phyloP scores from a whole-genome alignment of 352 stramenopile genomes.

The Albugo candida region DNA sequence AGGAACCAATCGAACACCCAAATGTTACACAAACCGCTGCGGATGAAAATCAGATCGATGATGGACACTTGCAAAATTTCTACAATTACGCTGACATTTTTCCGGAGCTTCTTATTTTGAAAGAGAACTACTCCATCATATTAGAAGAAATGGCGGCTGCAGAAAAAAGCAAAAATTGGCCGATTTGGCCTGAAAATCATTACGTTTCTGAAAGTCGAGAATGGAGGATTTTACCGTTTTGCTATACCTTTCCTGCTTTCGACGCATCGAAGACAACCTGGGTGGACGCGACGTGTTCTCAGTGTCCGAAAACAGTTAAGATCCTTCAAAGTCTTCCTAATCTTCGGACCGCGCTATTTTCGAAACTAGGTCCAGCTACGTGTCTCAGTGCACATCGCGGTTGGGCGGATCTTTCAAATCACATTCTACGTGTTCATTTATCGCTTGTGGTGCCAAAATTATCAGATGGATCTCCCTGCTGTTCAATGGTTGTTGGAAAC shows the following conservation, averaged over 20 bases:
- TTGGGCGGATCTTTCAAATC: constrained; percentile 79
- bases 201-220: constrained; percentile 51
- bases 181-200: constrained; percentile 74
- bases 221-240: constrained; percentile 78
- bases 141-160: constrained; percentile 52
- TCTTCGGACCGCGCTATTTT: constrained; percentile 78
- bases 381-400: constrained; percentile 52
- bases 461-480: constrained; percentile 30
- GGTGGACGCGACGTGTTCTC: constrained; percentile 45
- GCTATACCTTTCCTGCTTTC: constrained; percentile 79
- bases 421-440: constrained; percentile 74
- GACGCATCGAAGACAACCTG: constrained; percentile 68
- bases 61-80: constrained; percentile 53
- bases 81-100: constrained; percentile 56
- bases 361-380: constrained; percentile 64
- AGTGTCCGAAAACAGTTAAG: constrained; percentile 65
- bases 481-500: constrained; percentile 56
- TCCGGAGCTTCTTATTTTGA: constrained; percentile 53
- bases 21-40: too few relatives aligned
- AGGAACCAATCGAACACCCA: too few relatives aligned
- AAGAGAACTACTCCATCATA: constrained; percentile 51
- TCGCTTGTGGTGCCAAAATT: constrained; percentile 41
- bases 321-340: constrained; percentile 38
- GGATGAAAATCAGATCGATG: constrained; percentile 29
- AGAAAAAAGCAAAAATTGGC: constrained; percentile 35